Percentiles rank a stretch among this genome's conserved stretches.
phyloP scores from a whole-genome alignment of 192 early-diverging fungal genomes.

The Entomortierella beljakovae region DNA sequence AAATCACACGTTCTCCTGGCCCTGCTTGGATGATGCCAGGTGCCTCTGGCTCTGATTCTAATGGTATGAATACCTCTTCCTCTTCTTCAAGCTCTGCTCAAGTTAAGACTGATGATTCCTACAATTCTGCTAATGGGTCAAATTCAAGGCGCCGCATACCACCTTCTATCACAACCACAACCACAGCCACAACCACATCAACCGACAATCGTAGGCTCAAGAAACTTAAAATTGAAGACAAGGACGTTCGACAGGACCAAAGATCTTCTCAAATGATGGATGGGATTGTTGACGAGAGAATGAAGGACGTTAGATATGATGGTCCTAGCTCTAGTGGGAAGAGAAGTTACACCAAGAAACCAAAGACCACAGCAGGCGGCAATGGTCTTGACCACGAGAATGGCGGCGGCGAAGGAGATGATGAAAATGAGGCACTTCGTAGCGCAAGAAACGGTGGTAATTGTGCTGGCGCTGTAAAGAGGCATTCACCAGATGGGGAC shows the following conservation, averaged over 20 bases:
- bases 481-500: slow-evolving; percentile 34
- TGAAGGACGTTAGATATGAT: slow-evolving; percentile 1
- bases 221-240: slow-evolving; percentile 45
- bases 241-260: slow-evolving; percentile 31
- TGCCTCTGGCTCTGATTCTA: not conserved
- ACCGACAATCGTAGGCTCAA: slow-evolving; percentile 39
- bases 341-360: not conserved
- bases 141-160: slow-evolving; percentile 16
- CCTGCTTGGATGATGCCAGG: slow-evolving; percentile 31
- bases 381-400: not conserved
- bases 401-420: slow-evolving; percentile 8
- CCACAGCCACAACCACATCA: no score
- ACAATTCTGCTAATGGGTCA: not conserved
- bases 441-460: slow-evolving; percentile 8
- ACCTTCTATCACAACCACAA: not conserved
- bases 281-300: slow-evolving; percentile 1
- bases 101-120: not conserved
- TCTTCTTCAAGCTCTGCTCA: not conserved
- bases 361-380: not conserved
- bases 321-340: not conserved
- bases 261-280: slow-evolving; percentile 20
- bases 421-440: slow-evolving; percentile 37
- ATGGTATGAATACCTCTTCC: not conserved
- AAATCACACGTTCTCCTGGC: slow-evolving; percentile 14
- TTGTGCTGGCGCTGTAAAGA: not conserved